Evolutionary conservation across 2,329 filamentous ascomycete species (phyloP), one percentile per base, ranked within the genome.

Genomic region (Sodiomyces alkalinus): DNA sequence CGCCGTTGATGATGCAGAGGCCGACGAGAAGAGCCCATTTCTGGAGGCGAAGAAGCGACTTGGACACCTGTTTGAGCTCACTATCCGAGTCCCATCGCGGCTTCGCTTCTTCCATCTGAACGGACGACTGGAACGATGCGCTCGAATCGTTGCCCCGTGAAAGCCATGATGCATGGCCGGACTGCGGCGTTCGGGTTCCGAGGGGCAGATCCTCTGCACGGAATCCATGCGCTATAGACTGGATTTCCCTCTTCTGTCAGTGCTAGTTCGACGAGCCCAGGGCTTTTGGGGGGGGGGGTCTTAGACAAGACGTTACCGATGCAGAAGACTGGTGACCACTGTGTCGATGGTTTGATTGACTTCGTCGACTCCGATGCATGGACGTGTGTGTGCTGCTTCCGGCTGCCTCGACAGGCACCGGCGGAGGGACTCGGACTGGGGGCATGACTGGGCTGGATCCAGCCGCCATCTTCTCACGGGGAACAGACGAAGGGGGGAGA

Each of bases 21-120:
- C 53, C 52, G 10, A 45, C 32, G 18, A 56, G 52, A 19, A 56
- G 44, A 12, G 46, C 41, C 47, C 49, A 56, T 40, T 56, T 56
- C 17, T 56, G 53, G 7, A 56, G 37, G 3, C 43, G 40, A 0
- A 56, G 49, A 11, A 56, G 43, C 7, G 37, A 38, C 29, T 48
- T 53, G 23, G 53, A 56, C 30, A 56, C 47, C 9, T 39, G 41
- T 27, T 52, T 52, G 20, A 56, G 49, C 26, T 56, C 53, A 5
- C 46, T 43, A 4, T 56, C 53, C 0, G 53, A 48, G 30, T 56
- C 48, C 53, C 53, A 56, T 17, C 51, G 46, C 7, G 47, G 37
- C 29, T 53, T 54, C 10, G 53, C 50, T 26, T 56, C 52, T 34
- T 56, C 52, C 19, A 55, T 51, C 8, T 39, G 33, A 6, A 56